These are phyloP conservation scores for Colletotrichum sp. DNA, from an alignment of 2,329 filamentous ascomycete genomes.

Conservation along the genomic window DNA sequence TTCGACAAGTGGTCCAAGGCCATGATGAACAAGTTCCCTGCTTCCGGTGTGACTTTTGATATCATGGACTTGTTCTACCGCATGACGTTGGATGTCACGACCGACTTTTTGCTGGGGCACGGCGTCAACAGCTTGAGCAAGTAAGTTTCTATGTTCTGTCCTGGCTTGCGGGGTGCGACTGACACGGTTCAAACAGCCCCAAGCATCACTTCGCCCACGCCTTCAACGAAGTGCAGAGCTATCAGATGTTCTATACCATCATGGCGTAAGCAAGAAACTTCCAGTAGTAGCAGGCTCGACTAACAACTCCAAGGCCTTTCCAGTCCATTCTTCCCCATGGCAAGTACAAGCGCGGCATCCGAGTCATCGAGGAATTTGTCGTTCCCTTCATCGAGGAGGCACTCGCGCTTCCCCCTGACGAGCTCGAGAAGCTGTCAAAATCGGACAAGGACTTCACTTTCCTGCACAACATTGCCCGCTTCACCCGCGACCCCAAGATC, in stretches of 20 bases:
- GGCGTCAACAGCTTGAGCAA: slow-evolving; percentile 51
- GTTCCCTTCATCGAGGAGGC: slow-evolving; percentile 71
- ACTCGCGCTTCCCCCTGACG: slow-evolving; percentile 63
- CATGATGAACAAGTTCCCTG: slow-evolving; percentile 62
- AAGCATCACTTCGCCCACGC: slow-evolving; percentile 68
- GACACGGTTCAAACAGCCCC: slow-evolving; percentile 38
- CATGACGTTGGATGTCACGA: slow-evolving; percentile 70
- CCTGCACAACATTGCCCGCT: slow-evolving; percentile 75
- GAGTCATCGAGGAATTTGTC: slow-evolving; percentile 71
- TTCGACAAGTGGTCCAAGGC: slow-evolving; percentile 65
- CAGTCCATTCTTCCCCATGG: slow-evolving; percentile 61
- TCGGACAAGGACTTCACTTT: slow-evolving; percentile 73
- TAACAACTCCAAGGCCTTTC: slow-evolving; percentile 57
- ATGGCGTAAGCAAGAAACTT: slow-evolving; percentile 33
- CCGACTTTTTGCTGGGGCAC: slow-evolving; percentile 70
- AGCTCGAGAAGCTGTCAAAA: slow-evolving; percentile 72
- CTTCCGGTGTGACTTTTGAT: slow-evolving; percentile 58
- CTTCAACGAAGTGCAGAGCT: slow-evolving; percentile 71
- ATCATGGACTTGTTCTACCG: slow-evolving; percentile 68
- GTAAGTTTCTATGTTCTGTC: slow-evolving; percentile 24
- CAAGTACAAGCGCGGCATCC: slow-evolving; percentile 66
- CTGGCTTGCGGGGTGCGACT: neutral
- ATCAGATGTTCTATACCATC: slow-evolving; percentile 67
- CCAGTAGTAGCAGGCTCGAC: neutral
- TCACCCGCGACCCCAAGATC: slow-evolving; percentile 65